phyloP scores from a whole-genome alignment of 257 asterid species.

The Apocynum venetum region DNA sequence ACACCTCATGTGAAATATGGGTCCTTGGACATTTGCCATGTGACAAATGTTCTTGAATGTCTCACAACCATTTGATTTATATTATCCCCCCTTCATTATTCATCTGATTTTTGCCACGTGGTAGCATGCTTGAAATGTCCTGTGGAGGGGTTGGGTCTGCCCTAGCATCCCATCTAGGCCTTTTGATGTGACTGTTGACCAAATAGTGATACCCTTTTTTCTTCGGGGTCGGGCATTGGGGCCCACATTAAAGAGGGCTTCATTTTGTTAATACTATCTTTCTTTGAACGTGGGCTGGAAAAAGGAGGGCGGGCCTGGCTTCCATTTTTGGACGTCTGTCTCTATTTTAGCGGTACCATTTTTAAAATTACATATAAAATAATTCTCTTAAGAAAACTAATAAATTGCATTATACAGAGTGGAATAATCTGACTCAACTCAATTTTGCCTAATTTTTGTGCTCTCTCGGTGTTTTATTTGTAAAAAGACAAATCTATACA shows the following conservation, averaged over 20 bases:
- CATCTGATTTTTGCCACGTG: not conserved
- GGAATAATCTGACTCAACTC: too few species aligned
- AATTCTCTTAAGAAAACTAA: too few species aligned
- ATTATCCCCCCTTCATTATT: not conserved
- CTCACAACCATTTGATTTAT: not conserved
- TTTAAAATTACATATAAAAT: too few species aligned
- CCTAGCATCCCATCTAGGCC: not conserved
- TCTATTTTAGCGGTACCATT: not conserved
- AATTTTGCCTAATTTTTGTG: too few species aligned
- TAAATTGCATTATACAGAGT: too few species aligned
- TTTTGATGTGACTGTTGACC: constrained; percentile 43
- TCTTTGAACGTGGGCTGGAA: not conserved
- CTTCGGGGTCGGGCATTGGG: not conserved
- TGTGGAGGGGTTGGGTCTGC: not conserved
- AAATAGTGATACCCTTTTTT: not conserved
- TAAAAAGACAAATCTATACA: too few species aligned
- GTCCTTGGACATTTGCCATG: constrained; percentile 5
- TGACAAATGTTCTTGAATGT: not conserved
- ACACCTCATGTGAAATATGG: constrained; percentile 9
- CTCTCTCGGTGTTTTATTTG: too few species aligned
- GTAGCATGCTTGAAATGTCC: not conserved
- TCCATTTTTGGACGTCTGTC: not conserved
- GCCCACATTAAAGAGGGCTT: not conserved
- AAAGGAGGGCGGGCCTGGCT: not conserved
- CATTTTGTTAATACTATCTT: not conserved